phyloP scores from a whole-genome alignment of 2,329 filamentous ascomycete species.

The Metarhizium rileyi region DNA sequence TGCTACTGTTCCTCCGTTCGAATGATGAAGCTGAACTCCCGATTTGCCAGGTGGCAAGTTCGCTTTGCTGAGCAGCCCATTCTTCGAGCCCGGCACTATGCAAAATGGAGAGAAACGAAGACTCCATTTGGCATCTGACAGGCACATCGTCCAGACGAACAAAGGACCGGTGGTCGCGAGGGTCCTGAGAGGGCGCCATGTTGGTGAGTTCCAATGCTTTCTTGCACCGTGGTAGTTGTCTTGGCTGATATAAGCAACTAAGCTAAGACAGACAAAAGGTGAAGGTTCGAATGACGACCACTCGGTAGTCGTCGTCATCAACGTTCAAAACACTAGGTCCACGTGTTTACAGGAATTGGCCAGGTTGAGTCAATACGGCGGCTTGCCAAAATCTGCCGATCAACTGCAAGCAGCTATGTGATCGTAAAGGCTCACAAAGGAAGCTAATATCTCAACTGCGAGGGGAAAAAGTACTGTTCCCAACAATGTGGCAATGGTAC shows the following conservation, averaged over 20 bases:
- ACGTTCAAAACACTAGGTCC: not conserved
- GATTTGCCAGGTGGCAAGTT: not conserved
- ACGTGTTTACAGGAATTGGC: not conserved
- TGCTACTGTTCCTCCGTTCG: not conserved
- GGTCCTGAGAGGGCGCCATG: not conserved
- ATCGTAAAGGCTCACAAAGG: not conserved
- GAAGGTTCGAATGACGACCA: no score
- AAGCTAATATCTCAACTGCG: not conserved
- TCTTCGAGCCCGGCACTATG: slow-evolving; percentile 8
- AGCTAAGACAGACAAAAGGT: no score
- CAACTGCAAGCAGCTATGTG: not conserved
- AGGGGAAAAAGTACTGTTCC: not conserved
- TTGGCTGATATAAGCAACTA: no score
- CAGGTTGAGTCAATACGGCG: not conserved
- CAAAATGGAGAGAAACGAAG: slow-evolving; percentile 8
- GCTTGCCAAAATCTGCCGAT: not conserved
- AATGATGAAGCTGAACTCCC: not conserved
- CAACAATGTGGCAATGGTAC: not conserved
- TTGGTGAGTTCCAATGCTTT: not conserved
- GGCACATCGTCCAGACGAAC: slow-evolving; percentile 7
- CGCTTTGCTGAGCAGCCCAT: slow-evolving; percentile 6
- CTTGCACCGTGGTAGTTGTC: not conserved
- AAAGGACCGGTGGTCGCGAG: slow-evolving; percentile 1
- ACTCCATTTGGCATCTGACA: slow-evolving; percentile 8
- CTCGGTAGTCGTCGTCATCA: not conserved